Percentiles rank a stretch among this genome's conserved stretches.
These are phyloP conservation scores for Myriosclerotinia scirpicola DNA, from an alignment of 2,329 filamentous ascomycete genomes.

Conservation along the genomic window DNA sequence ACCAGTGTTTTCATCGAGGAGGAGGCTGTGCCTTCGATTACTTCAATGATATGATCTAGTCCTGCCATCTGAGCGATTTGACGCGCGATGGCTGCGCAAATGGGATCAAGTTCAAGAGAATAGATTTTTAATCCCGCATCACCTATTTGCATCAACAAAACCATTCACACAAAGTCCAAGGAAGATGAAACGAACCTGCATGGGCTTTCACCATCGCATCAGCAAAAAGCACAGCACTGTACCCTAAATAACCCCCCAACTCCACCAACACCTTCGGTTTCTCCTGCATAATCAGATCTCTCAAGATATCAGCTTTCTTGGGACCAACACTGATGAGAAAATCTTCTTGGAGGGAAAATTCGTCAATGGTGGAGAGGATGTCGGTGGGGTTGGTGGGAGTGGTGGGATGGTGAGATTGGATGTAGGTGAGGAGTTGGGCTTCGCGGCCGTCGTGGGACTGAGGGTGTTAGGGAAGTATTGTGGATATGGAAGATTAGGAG, in stretches of 20 bases:
- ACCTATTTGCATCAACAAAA: slow-evolving; percentile 41
- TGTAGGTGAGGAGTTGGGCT: slow-evolving; percentile 66
- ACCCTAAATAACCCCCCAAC: slow-evolving; percentile 78
- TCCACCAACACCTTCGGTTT: slow-evolving; percentile 72
- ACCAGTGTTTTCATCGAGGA: slow-evolving; percentile 60
- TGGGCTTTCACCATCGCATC: slow-evolving; percentile 53
- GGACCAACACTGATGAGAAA: slow-evolving; percentile 78
- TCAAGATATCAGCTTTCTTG: slow-evolving; percentile 69
- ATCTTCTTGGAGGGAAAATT: slow-evolving; percentile 61
- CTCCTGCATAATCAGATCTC: slow-evolving; percentile 62
- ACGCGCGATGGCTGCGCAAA: slow-evolving; percentile 67
- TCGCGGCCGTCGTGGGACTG: slow-evolving; percentile 70
- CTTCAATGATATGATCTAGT: slow-evolving; percentile 63
- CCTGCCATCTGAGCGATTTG: slow-evolving; percentile 70
- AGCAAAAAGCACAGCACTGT: slow-evolving; percentile 74
- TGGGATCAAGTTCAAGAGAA: slow-evolving; percentile 66
- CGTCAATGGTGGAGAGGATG: slow-evolving; percentile 68
- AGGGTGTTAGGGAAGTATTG: background rate
- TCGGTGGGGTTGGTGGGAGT: slow-evolving; percentile 57
- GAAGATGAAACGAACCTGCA: background rate
- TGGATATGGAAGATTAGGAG: background rate
- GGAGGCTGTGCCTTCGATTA: slow-evolving; percentile 67
- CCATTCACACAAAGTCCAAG: too few species aligned
- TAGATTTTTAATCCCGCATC: slow-evolving; percentile 56
- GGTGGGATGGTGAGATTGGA: too few species aligned